phyloP scores from a whole-genome alignment of 768 basidiomycete species.

The Asterophora parasitica region DNA sequence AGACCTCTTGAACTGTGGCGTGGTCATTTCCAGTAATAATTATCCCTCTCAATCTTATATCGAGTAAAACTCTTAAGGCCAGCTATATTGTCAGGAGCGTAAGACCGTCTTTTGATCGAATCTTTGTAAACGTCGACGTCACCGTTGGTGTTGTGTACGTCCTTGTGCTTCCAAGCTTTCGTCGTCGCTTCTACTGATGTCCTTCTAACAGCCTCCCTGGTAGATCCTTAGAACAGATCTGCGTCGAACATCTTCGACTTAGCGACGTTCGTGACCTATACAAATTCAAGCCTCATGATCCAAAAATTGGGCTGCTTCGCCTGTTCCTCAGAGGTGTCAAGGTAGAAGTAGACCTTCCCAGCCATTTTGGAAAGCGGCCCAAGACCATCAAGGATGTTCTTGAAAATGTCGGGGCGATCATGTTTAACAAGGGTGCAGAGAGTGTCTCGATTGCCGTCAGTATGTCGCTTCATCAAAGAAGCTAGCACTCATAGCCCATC shows the following conservation, averaged over 20 bases:
- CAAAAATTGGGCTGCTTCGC: conserved; percentile 19
- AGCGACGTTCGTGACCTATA: conserved; percentile 17
- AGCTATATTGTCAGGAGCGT: conserved; percentile 30
- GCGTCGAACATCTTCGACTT: conserved; percentile 16
- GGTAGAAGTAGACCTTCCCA: conserved; percentile 17
- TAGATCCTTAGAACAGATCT: conserved; percentile 18
- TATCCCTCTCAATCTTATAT: too few relatives aligned
- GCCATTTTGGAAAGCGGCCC: conserved; percentile 18
- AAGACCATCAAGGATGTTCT: conserved; percentile 26
- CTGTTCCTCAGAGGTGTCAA: conserved; percentile 27
- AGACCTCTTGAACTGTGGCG: conserved; percentile 34
- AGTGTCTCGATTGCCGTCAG: conserved; percentile 24
- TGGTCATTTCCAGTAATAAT: conserved; percentile 37
- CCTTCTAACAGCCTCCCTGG: conserved; percentile 20
- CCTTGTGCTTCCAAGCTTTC: neutral
- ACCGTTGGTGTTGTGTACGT: conserved; percentile 37
- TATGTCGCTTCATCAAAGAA: neutral
- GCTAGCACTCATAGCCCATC: neutral
- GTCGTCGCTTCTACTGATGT: neutral
- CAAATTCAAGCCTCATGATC: neutral
- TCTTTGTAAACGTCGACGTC: conserved; percentile 39
- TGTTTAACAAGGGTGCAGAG: conserved; percentile 24
- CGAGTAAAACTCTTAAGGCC: too few relatives aligned
- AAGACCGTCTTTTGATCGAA: conserved; percentile 28
- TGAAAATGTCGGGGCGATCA: conserved; percentile 19